Percentiles rank a stretch among this genome's conserved stretches.
phyloP scores from a whole-genome alignment of 495 filamentous ascomycete species.

The Daldinia grandis region DNA sequence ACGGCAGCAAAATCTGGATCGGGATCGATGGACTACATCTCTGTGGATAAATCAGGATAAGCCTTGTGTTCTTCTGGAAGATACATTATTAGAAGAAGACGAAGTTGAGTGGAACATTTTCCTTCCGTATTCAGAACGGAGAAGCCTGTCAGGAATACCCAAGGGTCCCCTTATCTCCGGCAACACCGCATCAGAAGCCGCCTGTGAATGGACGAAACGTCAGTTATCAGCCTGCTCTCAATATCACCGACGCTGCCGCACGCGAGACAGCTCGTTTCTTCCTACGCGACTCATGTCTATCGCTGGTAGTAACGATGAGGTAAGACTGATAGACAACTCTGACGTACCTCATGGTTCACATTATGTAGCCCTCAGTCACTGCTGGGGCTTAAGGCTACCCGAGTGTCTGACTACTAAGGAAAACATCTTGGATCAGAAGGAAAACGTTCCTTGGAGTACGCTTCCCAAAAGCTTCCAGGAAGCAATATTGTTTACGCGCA shows the following conservation, averaged over 20 bases:
- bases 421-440: background rate
- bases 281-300: constrained; percentile 11
- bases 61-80: background rate
- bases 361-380: constrained; percentile 15
- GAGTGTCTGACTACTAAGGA: background rate
- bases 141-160: background rate
- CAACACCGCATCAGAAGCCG: background rate
- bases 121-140: background rate
- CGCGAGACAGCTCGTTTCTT: background rate
- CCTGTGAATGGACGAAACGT: background rate
- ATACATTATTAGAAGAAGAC: background rate
- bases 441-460: constrained; percentile 1
- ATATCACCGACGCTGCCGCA: background rate
- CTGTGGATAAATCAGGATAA: background rate
- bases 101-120: constrained; percentile 2
- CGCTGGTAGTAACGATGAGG: background rate
- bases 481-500: background rate
- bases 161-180: background rate
- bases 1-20: background rate
- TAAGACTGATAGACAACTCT: background rate
- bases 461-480: constrained; percentile 12
- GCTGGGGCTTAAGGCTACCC: background rate
- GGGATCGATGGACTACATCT: background rate
- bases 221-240: background rate
- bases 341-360: background rate